Percentiles rank a stretch among this genome's conserved stretches.
Conservation (phyloP, 2,329 filamentous ascomycete species). For the Cordyceps cateniannulata region DNA sequence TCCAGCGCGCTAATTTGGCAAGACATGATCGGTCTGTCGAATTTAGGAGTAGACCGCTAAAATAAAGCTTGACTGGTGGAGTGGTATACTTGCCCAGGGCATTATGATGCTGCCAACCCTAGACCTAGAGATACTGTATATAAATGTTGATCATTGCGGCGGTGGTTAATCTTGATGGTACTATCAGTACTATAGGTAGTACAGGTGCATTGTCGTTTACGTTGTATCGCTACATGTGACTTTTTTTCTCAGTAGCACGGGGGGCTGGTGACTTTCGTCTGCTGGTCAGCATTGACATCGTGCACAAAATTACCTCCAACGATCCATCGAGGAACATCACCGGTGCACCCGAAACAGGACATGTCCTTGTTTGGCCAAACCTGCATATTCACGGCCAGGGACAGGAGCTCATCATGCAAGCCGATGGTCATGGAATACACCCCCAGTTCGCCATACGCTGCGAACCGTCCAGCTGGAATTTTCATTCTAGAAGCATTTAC, state of each 20-base stretch:
- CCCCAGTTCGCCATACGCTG: background rate
- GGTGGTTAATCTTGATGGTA: no score
- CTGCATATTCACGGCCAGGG: background rate
- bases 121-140: background rate
- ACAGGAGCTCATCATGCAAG: background rate
- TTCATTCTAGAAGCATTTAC: conserved; percentile 1
- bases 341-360: background rate
- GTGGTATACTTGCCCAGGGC: background rate
- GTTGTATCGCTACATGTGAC: no score
- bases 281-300: background rate
- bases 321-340: background rate
- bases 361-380: background rate
- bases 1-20: background rate
- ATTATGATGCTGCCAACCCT: conserved; percentile 6
- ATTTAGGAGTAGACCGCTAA: background rate
- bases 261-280: background rate
- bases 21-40: background rate
- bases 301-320: no score
- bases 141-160: no score
- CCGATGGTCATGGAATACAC: background rate
- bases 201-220: no score
- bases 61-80: background rate
- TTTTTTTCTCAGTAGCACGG: no score
- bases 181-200: no score
- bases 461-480: background rate